These are phyloP conservation scores for Neopestalotiopsis clavispora DNA, from an alignment of 2,329 filamentous ascomycete species.

Conservation along the genomic window DNA sequence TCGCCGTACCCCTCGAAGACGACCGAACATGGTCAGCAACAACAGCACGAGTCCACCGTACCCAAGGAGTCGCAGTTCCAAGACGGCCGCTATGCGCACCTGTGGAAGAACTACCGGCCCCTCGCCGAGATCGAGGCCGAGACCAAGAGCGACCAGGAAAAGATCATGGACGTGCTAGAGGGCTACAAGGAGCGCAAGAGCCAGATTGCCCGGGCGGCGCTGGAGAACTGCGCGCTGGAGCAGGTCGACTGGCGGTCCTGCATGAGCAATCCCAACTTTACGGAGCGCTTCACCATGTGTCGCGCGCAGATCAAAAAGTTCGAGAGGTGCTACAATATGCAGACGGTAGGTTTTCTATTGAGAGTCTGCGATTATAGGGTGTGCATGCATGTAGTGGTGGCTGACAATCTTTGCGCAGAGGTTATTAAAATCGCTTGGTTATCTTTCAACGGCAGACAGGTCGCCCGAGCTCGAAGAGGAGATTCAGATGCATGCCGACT, in stretches of 20 bases:
- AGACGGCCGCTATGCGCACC: slow-evolving; percentile 74
- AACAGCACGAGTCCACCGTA: slow-evolving; percentile 34
- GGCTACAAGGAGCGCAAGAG: slow-evolving; percentile 83
- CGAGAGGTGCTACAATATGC: slow-evolving; percentile 87
- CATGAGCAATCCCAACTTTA: slow-evolving; percentile 73
- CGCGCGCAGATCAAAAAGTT: slow-evolving; percentile 76
- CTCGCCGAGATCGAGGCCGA: slow-evolving; percentile 71
- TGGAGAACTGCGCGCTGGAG: slow-evolving; percentile 92
- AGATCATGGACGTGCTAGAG: slow-evolving; percentile 78
- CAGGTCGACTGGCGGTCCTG: slow-evolving; percentile 84
- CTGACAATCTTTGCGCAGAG: slow-evolving; percentile 53
- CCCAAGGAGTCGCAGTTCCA: slow-evolving; percentile 59
- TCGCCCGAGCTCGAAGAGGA: slow-evolving; percentile 76
- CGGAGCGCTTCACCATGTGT: slow-evolving; percentile 79
- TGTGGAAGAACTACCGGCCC: slow-evolving; percentile 92
- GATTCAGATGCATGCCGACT: slow-evolving; percentile 95
- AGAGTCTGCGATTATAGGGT: not conserved
- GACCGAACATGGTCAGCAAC: slow-evolving; percentile 15
- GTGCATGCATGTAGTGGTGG: not conserved
- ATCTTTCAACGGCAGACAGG: slow-evolving; percentile 71
- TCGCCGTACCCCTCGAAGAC: slow-evolving; percentile 11
- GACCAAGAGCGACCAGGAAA: slow-evolving; percentile 77
- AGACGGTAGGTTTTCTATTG: slow-evolving; percentile 62
- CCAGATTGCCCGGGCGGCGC: slow-evolving; percentile 77
- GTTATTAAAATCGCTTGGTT: slow-evolving; percentile 89